A percentile compares a stretch with the other conserved stretches of the same genome.
Evolutionary conservation across 148 eudicot genomes (phyloP).

Genomic region (Spergularia marina): DNA sequence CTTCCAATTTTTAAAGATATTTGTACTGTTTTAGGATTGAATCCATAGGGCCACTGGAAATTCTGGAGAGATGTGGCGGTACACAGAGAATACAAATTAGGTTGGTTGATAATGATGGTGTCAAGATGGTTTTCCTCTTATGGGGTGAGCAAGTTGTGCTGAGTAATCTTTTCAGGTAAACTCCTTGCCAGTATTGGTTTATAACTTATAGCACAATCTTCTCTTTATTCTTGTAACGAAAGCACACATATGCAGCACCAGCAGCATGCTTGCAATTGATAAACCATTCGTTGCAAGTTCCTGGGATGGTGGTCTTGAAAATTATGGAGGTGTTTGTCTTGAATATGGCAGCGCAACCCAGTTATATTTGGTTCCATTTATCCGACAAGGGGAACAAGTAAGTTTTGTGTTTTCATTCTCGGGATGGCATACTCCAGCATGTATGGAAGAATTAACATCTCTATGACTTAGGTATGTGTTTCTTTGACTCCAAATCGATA

Average conservation of each 20-base stretch:
- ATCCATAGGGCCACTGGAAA: constrained; percentile 65
- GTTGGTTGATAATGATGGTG: constrained; percentile 75
- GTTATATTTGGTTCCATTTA: constrained; percentile 76
- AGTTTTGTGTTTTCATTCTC: constrained; percentile 9
- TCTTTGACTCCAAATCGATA: constrained; percentile 68
- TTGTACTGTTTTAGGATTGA: constrained; percentile 56
- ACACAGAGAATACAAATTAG: constrained; percentile 61
- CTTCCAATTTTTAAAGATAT: constrained; percentile 8
- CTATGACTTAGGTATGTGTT: constrained; percentile 54
- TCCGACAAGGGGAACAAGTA: constrained; percentile 85
- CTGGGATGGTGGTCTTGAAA: constrained; percentile 37
- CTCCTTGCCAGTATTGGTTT: constrained; percentile 4
- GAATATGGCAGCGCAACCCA: constrained; percentile 97
- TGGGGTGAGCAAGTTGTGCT: constrained; percentile 96
- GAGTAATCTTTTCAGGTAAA: constrained; percentile 76
- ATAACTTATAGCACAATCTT: constrained; percentile 12
- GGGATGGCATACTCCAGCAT: neutral
- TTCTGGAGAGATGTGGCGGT: constrained; percentile 54
- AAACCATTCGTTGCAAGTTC: constrained; percentile 70
- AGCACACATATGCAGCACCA: constrained; percentile 48
- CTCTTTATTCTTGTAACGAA: constrained; percentile 9
- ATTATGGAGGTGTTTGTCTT: constrained; percentile 51
- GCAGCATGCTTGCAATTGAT: constrained; percentile 94
- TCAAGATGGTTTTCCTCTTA: constrained; percentile 50
- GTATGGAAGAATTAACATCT: constrained; percentile 6